Percentiles rank a stretch among this genome's conserved stretches.
Evolutionary conservation across 2,329 filamentous ascomycete genomes (phyloP).

Genomic region (Penicillium psychrosexuale): DNA sequence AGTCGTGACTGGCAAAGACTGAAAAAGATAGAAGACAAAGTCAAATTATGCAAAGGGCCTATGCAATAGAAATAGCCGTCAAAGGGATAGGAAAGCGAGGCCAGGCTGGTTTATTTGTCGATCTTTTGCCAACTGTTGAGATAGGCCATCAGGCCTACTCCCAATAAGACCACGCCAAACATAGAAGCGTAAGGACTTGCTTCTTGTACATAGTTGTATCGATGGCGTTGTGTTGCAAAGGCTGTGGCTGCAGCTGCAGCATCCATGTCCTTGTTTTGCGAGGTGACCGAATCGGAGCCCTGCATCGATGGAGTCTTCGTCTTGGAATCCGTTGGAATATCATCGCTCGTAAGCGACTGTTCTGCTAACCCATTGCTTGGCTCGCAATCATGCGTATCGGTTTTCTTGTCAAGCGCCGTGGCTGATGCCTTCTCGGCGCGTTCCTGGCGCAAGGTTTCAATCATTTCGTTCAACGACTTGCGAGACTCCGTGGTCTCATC

Average conservation of each 20-base stretch:
- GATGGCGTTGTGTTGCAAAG: constrained; percentile 39
- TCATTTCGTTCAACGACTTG: constrained; percentile 80
- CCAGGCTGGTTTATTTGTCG: constrained; percentile 40
- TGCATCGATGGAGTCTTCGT: constrained; percentile 15
- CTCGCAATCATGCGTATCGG: constrained; percentile 8
- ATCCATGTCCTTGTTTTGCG: constrained; percentile 42
- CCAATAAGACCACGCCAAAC: constrained; percentile 75
- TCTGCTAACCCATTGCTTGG: constrained; percentile 8
- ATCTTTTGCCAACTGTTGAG: constrained; percentile 74
- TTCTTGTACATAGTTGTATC: constrained; percentile 47
- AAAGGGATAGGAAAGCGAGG: constrained; percentile 16
- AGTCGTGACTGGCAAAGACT: constrained; percentile 25
- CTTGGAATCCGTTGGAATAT: constrained; percentile 10
- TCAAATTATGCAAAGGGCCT: constrained; percentile 19
- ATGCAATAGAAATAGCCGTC: constrained; percentile 18
- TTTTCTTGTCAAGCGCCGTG: constrained; percentile 33
- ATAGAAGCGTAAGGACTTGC: constrained; percentile 75
- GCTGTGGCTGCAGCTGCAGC: constrained; percentile 41
- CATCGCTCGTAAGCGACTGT: background rate
- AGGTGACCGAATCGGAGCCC: constrained; percentile 51
- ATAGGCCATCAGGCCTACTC: constrained; percentile 82
- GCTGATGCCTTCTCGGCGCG: constrained; percentile 53
- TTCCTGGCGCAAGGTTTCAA: constrained; percentile 72
- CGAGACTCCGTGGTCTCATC: constrained; percentile 68
- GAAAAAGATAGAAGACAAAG: constrained; percentile 19